These are phyloP conservation scores for Conticribra guillardii DNA, from an alignment of 108 stramenopile species.

Conservation along the genomic window DNA sequence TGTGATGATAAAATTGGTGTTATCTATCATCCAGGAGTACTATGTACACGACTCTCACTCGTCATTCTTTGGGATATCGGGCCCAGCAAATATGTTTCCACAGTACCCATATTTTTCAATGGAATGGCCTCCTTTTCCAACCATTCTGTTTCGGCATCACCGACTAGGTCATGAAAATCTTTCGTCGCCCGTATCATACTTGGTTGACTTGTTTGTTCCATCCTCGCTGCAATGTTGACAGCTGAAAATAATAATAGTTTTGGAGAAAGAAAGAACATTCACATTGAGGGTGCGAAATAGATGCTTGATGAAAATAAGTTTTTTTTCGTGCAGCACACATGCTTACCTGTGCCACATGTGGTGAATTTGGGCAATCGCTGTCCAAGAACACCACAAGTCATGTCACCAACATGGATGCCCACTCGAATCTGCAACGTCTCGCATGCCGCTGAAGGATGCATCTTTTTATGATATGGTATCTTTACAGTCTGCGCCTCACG, in stretches of 20 bases:
- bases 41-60: slow-evolving; percentile 1
- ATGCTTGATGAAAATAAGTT: neutral
- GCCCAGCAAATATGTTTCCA: neutral
- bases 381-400: slow-evolving; percentile 49
- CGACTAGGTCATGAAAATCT: slow-evolving; percentile 40
- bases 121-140: slow-evolving; percentile 10
- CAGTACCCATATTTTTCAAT: slow-evolving; percentile 4
- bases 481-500: slow-evolving; percentile 7
- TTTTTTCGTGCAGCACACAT: neutral
- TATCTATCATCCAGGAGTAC: too few species aligned
- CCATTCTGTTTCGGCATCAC: slow-evolving; percentile 32
- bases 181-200: slow-evolving; percentile 38
- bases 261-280: neutral
- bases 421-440: slow-evolving; percentile 20
- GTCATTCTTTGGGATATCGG: too few species aligned
- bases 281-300: neutral
- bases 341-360: slow-evolving; percentile 16
- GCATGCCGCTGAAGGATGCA: too few species aligned
- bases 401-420: slow-evolving; percentile 49
- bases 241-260: slow-evolving; percentile 1
- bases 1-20: too few species aligned
- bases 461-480: slow-evolving; percentile 12
- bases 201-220: slow-evolving; percentile 48
- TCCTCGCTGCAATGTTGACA: slow-evolving; percentile 50
- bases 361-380: slow-evolving; percentile 47